Evolutionary conservation across 768 basidiomycete species (phyloP).

Genomic region (Kwoniella europaea): DNA sequence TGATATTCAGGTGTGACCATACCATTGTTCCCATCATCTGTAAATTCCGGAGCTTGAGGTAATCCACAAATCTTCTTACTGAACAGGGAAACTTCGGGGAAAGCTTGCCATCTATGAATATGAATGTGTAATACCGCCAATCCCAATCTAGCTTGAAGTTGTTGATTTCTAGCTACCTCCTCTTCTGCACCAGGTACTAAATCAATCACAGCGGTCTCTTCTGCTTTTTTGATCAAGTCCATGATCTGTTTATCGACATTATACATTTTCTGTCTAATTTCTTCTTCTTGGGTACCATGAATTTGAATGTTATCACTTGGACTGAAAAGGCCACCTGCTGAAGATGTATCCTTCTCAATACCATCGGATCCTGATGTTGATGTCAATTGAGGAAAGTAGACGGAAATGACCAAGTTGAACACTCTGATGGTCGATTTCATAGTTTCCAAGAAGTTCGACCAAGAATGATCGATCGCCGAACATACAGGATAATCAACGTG

Average conservation of each 20-base stretch:
- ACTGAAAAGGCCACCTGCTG: background rate
- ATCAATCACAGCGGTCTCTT: conserved; percentile 48
- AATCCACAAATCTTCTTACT: conserved; percentile 56
- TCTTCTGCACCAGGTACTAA: conserved; percentile 56
- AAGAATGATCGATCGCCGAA: conserved; percentile 42
- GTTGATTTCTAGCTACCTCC: conserved; percentile 56
- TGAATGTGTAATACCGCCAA: conserved; percentile 55
- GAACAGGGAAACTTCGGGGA: conserved; percentile 58
- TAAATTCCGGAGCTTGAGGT: conserved; percentile 44
- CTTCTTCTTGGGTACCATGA: conserved; percentile 6
- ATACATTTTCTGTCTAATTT: conserved; percentile 31
- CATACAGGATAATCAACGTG: conserved; percentile 52
- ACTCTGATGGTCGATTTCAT: conserved; percentile 41
- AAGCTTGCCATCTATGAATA: conserved; percentile 57
- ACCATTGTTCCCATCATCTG: background rate
- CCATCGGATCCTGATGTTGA: background rate
- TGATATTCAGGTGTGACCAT: conserved; percentile 11
- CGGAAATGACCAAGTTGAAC: conserved; percentile 50
- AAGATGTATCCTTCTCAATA: background rate
- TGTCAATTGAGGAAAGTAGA: conserved; percentile 38
- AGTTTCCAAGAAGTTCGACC: conserved; percentile 53
- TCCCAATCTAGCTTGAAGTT: conserved; percentile 53
- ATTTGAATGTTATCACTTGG: background rate
- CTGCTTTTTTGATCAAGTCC: conserved; percentile 51
- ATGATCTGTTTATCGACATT: conserved; percentile 45